Base-by-base conservation (phyloP, 2,329 filamentous ascomycete species). In the Alternaria brassicae region DNA sequence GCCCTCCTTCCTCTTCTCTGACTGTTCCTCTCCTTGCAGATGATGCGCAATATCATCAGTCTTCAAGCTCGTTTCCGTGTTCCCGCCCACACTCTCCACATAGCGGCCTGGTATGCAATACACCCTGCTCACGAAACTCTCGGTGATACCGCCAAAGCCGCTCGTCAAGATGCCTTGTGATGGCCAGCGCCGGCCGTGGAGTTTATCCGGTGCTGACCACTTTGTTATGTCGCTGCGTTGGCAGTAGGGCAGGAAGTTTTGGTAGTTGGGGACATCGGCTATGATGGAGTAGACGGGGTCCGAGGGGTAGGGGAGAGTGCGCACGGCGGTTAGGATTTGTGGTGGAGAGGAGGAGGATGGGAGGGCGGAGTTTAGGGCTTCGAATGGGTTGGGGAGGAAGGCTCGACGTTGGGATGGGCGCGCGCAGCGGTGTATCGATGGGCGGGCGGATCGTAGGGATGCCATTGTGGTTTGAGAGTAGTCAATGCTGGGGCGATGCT, bases 181-280 rank as follows among this genome's bases (percentile, higher is more conserved):
- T 0, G 95, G 95, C 83, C 86, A 91, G 41, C 78, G 80, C 40
- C 82, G 83, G 27, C 80, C 79, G 51, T 82, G 70, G 44, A 60
- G 6, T 60, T 79, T 61, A 71, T 86, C 82, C 8, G 86, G 82
- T 12, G 75, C 53, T 6, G 91, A 89, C 85, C 90, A 92, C 58
- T 84, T 83, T 1, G 92, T 97, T 39, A 98, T 92, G 61, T 83
- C 85, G 36, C 91, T 93, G 44, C 83, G 83, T 41, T 87, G 85
- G 80, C 94, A 96, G 85, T 96, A 97, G 10, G 95, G 95, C n/a
- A 99, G 87, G 83, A 98, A 99, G 66, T 83, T 77, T 36, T 85
- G 82, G 85, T 99, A 99, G 63, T 63, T 68, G 77, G 92, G 87
- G 65, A 99, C 88, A 78, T 97, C 92, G 80, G 93, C 88, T 77